A percentile compares a stretch with the other conserved stretches of the same genome.
phyloP scores from a whole-genome alignment of 2,329 filamentous ascomycete genomes.

The Pseudofabraea citricarpa region DNA sequence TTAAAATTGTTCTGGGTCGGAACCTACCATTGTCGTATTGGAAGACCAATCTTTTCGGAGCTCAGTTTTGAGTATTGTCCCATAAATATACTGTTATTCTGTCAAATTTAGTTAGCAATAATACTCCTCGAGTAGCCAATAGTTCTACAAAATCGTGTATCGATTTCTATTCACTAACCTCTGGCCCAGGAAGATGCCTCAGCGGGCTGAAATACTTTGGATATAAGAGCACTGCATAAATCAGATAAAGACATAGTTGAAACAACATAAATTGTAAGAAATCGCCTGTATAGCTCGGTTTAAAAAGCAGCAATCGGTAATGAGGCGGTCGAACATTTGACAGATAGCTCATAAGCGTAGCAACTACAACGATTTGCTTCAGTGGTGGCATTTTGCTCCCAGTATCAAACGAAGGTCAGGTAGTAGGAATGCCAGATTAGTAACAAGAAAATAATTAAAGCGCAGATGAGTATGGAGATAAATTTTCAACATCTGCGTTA shows the following conservation, averaged over 20 bases:
- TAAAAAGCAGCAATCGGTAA: background rate
- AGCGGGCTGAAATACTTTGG: conserved; percentile 54
- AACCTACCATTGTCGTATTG: background rate
- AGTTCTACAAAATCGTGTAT: too few species aligned
- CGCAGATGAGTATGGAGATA: too few species aligned
- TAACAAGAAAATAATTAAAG: too few species aligned
- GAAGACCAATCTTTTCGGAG: background rate
- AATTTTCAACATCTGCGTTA: too few species aligned
- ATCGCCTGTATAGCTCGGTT: background rate
- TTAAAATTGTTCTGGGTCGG: background rate
- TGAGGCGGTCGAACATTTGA: background rate
- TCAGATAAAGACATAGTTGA: background rate
- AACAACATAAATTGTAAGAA: background rate
- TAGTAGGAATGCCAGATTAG: too few species aligned
- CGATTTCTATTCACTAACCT: conserved; percentile 13
- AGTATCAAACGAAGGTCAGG: too few species aligned
- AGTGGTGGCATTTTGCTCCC: background rate
- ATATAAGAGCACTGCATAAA: conserved; percentile 41
- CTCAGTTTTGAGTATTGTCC: background rate
- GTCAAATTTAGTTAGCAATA: background rate
- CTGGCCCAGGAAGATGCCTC: conserved; percentile 48
- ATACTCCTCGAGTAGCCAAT: too few species aligned
- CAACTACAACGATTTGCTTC: background rate
- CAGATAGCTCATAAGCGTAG: background rate
- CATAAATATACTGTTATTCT: background rate